Evolutionary conservation across 805 yeast genomes (phyloP).

Genomic region (Clavispora asparagi): DNA sequence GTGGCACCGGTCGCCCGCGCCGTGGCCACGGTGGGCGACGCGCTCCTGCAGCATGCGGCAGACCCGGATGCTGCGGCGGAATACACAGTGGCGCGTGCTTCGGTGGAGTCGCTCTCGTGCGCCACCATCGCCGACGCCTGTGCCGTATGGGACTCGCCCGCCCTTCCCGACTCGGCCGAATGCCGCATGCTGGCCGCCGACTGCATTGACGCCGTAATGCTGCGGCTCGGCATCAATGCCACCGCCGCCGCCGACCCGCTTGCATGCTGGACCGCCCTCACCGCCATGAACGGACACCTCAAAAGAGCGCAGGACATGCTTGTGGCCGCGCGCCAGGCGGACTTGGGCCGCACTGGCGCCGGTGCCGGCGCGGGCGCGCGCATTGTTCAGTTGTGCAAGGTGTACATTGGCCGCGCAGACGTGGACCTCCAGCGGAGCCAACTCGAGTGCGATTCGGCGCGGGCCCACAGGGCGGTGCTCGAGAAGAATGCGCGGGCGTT

Average conservation of each 20-base stretch:
- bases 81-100: conserved; percentile 23
- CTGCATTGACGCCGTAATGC: conserved; percentile 39
- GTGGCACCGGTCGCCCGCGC: neutral
- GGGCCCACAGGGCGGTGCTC: conserved; percentile 25
- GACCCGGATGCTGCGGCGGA: conserved; percentile 16
- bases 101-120: conserved; percentile 6
- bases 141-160: conserved; percentile 28
- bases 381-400: conserved; percentile 34
- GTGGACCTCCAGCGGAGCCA: conserved; percentile 47
- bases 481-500: conserved; percentile 37
- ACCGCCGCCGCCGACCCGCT: conserved; percentile 8
- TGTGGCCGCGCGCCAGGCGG: conserved; percentile 10
- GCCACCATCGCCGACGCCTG: conserved; percentile 18
- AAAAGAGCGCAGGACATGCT: conserved; percentile 37
- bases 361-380: conserved; percentile 26
- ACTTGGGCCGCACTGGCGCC: conserved; percentile 18
- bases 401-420: conserved; percentile 48
- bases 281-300: conserved; percentile 30
- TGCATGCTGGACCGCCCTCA: conserved; percentile 35
- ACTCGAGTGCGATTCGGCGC: conserved; percentile 22
- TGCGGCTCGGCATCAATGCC: conserved; percentile 22
- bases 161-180: conserved; percentile 28
- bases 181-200: conserved; percentile 39
- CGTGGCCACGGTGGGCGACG: neutral
- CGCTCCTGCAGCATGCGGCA: neutral